A percentile compares a stretch with the other conserved stretches of the same genome.
phyloP scores from a whole-genome alignment of 306 rosid species.

The Cotoneaster glaucophyllus region DNA sequence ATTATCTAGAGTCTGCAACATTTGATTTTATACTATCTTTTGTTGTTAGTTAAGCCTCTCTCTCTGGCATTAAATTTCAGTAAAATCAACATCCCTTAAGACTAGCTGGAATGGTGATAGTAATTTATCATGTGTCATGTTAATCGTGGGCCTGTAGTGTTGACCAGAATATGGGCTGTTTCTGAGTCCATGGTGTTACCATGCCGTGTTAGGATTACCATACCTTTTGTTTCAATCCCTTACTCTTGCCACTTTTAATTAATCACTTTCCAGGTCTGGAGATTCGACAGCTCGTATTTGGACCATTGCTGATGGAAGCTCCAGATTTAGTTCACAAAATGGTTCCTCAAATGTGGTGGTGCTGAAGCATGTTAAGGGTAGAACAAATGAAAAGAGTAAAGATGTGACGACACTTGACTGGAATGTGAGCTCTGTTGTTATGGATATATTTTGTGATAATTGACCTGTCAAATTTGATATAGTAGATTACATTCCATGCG shows the following conservation, averaged over 20 bases:
- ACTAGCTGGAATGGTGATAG: not conserved
- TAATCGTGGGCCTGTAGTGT: not conserved
- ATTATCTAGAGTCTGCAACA: not conserved
- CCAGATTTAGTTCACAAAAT: slow-evolving; percentile 44
- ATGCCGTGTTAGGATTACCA: not conserved
- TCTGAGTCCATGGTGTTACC: not conserved
- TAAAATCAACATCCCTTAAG: not conserved
- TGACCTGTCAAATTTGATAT: not conserved
- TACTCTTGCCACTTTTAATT: not conserved
- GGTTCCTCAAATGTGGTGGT: slow-evolving; percentile 56
- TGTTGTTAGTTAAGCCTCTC: not conserved
- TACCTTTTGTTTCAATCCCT: not conserved
- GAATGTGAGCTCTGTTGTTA: slow-evolving; percentile 61
- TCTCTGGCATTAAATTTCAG: not conserved
- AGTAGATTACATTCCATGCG: not conserved
- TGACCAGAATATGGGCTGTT: not conserved
- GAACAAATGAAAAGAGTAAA: slow-evolving; percentile 73
- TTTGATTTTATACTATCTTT: not conserved
- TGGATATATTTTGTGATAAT: not conserved
- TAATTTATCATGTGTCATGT: not conserved
- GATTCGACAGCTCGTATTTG: slow-evolving; percentile 98
- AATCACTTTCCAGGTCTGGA: slow-evolving; percentile 55
- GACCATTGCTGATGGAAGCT: slow-evolving; percentile 65
- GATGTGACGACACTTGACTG: slow-evolving; percentile 93
- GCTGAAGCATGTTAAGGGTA: slow-evolving; percentile 85